Base-by-base conservation (phyloP, 163 green algal species). In the Trebouxia gelatinosa region DNA sequence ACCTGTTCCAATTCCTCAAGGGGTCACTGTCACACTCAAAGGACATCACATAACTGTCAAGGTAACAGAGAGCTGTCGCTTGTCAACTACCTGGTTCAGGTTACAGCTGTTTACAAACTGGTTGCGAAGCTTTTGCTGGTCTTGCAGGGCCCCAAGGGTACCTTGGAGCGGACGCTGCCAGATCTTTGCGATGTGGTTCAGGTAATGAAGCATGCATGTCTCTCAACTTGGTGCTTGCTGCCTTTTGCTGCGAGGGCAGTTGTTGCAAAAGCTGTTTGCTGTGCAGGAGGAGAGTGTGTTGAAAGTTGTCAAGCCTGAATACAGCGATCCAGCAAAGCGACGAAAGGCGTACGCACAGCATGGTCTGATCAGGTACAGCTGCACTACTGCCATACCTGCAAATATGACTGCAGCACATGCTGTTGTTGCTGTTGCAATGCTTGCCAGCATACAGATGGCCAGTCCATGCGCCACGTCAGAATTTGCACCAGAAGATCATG, bases 1-100 rank as follows among this genome's bases (percentile, higher is more conserved):
- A 66, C 92, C 93, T 19, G 86, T 99, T 1, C 16, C 75, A 2
- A 81, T 99, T 29, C 95, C 95, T 0, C 91, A 91, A 31, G 89
- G 89, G 50, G 94, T 98, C 21, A 91, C 85, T 19, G 83, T 97
- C 35, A 95, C 85, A 31, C 72, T 98, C 40, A 82, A 95, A 39
- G 93, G 89, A 29, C 78, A 90, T 43, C 74, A 75, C 5, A 58
- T 99, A 13, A 86, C 82, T 21, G 93, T 97, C 9, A 98, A 99
- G 93, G 95, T 97, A 32, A 29, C n/a, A 85, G 26, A 40, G 0
- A 6, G 19, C 6, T 13, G 38, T 4, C 6, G 26, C 59, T 37
- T 31, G n/a, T n/a, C n/a, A n/a, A n/a, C n/a, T n/a, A n/a, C n/a
- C n/a, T n/a, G n/a, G n/a, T n/a, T n/a, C n/a, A n/a, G n/a, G n/a